A percentile compares a stretch with the other conserved stretches of the same genome.
Evolutionary conservation across 1,139 yeast genomes (phyloP).

Genomic region (Nakaseomyces glabratus): DNA sequence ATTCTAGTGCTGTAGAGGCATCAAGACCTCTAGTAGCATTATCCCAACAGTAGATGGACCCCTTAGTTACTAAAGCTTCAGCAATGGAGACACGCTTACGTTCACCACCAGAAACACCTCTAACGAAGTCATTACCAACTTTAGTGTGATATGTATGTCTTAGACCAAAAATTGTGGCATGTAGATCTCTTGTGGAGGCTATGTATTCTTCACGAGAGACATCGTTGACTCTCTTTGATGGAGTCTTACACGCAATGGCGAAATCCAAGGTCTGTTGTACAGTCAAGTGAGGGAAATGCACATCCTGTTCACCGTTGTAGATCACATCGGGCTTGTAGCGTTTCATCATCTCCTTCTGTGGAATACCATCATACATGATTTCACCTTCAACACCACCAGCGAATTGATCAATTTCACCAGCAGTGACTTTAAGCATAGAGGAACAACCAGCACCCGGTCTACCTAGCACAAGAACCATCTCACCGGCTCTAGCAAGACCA

Average conservation of each 20-base stretch:
- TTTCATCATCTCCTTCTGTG: conserved; percentile 40
- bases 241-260: conserved; percentile 35
- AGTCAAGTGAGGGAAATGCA: conserved; percentile 45
- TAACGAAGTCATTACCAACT: conserved; percentile 61
- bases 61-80: conserved; percentile 44
- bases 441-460: conserved; percentile 66
- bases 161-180: conserved; percentile 48
- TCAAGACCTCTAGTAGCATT: conserved; percentile 56
- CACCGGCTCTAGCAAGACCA: conserved; percentile 46
- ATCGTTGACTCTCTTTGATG: conserved; percentile 35
- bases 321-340: conserved; percentile 43
- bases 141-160: conserved; percentile 59
- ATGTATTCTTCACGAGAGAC: conserved; percentile 39
- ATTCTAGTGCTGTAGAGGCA: conserved; percentile 48
- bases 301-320: conserved; percentile 46
- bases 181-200: conserved; percentile 40
- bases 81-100: conserved; percentile 76
- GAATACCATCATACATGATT: conserved; percentile 42
- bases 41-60: conserved; percentile 52
- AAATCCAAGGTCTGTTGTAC: conserved; percentile 44
- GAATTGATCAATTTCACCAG: conserved; percentile 39
- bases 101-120: conserved; percentile 85
- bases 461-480: conserved; percentile 52
- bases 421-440: conserved; percentile 44
- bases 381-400: conserved; percentile 31